Evolutionary conservation across 2,329 filamentous ascomycete species (phyloP).

Genomic region (Harringtonia lauricola): DNA sequence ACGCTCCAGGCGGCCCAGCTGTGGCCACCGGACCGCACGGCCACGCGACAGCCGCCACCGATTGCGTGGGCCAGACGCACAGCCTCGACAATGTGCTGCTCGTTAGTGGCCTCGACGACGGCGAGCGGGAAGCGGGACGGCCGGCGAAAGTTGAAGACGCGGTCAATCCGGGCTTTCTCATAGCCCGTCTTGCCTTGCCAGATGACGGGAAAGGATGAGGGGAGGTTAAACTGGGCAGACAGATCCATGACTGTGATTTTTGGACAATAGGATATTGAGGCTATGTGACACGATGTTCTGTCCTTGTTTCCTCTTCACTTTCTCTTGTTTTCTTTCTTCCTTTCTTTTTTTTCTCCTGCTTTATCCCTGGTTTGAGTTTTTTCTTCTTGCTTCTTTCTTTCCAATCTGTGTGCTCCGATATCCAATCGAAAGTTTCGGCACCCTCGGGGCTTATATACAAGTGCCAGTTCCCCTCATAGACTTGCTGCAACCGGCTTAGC

Average conservation of each 20-base stretch:
- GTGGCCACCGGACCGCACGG: conserved; percentile 35
- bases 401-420: no score
- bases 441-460: no score
- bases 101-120: conserved; percentile 25
- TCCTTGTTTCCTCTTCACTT: neutral
- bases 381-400: no score
- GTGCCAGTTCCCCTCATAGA: no score
- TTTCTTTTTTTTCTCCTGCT: conserved; percentile 6
- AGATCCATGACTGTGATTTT: no score
- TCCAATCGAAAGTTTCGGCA: no score
- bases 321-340: neutral
- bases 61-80: conserved; percentile 24
- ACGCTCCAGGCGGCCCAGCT: conserved; percentile 35
- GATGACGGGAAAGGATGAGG: conserved; percentile 7
- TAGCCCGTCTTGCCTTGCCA: conserved; percentile 5
- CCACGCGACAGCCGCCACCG: conserved; percentile 24
- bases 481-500: no score
- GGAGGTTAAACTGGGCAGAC: neutral
- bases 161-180: conserved; percentile 11
- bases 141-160: conserved; percentile 33
- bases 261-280: no score
- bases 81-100: conserved; percentile 23
- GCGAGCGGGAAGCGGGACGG: conserved; percentile 26
- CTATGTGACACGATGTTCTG: no score
- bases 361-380: neutral